A percentile compares a stretch with the other conserved stretches of the same genome.
phyloP scores from a whole-genome alignment of 192 early-diverging fungal species.

The Pilaira anomala region DNA sequence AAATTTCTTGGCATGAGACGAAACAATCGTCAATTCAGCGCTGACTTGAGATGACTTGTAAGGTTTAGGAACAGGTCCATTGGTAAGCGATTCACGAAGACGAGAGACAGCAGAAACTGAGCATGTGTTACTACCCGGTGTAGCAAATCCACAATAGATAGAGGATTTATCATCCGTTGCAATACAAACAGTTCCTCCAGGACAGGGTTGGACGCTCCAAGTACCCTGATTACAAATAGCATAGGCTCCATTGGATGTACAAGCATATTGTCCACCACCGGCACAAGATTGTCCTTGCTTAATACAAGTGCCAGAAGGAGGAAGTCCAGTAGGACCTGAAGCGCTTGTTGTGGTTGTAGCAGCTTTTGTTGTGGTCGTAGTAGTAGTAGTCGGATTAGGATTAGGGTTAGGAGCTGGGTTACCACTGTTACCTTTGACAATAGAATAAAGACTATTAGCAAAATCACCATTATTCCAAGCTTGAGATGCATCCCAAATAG shows the following conservation, averaged over 20 bases:
- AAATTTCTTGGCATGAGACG: neutral
- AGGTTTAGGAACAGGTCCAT: conserved; percentile 14
- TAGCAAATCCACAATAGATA: conserved; percentile 34
- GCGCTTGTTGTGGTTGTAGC: neutral
- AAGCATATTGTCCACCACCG: conserved; percentile 37
- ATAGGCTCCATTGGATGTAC: conserved; percentile 36
- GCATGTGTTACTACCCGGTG: neutral
- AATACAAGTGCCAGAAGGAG: conserved; percentile 2
- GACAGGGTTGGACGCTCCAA: conserved; percentile 44
- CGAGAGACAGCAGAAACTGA: neutral
- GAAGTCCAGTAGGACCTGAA: neutral
- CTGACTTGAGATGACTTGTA: conserved; percentile 12
- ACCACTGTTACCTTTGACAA: conserved; percentile 15
- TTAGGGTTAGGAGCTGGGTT: neutral
- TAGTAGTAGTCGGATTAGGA: neutral
- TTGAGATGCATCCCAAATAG: conserved; percentile 75
- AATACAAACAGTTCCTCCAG: conserved; percentile 43
- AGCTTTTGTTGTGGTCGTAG: neutral
- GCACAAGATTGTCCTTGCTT: conserved; percentile 42
- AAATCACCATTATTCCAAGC: conserved; percentile 46
- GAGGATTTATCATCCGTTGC: conserved; percentile 39
- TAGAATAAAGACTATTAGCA: conserved; percentile 19
- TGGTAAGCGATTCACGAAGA: neutral
- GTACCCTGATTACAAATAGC: conserved; percentile 44
- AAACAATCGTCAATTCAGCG: conserved; percentile 15